Percentiles rank a stretch among this genome's conserved stretches.
Evolutionary conservation across 1,284 basidiomycete genomes (phyloP).

Genomic region (Takashimella koratensis): DNA sequence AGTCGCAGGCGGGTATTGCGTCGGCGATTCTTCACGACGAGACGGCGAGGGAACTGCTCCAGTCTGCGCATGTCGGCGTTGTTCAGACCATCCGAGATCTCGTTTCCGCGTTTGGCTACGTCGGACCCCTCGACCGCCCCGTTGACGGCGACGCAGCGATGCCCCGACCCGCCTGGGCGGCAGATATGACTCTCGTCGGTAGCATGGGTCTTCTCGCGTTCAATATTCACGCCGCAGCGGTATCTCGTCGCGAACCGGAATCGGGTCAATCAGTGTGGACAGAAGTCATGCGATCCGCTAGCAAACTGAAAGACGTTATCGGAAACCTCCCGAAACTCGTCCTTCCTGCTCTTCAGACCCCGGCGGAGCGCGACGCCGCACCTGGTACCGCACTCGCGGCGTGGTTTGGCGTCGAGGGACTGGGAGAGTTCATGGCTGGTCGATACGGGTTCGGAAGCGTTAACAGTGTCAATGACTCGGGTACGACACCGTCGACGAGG

Average conservation of each 20-base stretch:
- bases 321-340: conserved; percentile 23
- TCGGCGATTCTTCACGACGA: conserved; percentile 32
- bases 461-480: background rate
- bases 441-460: conserved; percentile 35
- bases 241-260: conserved; percentile 19
- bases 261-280: conserved; percentile 32
- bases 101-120: conserved; percentile 40
- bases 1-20: conserved; percentile 18
- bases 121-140: conserved; percentile 33
- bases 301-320: conserved; percentile 34
- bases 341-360: conserved; percentile 11
- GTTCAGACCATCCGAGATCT: conserved; percentile 32
- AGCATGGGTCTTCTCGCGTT: conserved; percentile 34
- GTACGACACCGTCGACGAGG: conserved; percentile 2
- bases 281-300: conserved; percentile 35
- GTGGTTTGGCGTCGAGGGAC: conserved; percentile 24
- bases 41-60: conserved; percentile 24
- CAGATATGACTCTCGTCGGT: conserved; percentile 37
- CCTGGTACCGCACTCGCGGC: conserved; percentile 15
- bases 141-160: conserved; percentile 20
- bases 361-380: conserved; percentile 9
- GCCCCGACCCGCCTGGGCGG: conserved; percentile 36
- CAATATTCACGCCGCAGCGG: conserved; percentile 29
- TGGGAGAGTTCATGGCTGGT: conserved; percentile 33
- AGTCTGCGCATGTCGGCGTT: conserved; percentile 15